These are phyloP conservation scores for Calocybe gangraenosa DNA, from an alignment of 768 basidiomycete species.

Conservation along the genomic window DNA sequence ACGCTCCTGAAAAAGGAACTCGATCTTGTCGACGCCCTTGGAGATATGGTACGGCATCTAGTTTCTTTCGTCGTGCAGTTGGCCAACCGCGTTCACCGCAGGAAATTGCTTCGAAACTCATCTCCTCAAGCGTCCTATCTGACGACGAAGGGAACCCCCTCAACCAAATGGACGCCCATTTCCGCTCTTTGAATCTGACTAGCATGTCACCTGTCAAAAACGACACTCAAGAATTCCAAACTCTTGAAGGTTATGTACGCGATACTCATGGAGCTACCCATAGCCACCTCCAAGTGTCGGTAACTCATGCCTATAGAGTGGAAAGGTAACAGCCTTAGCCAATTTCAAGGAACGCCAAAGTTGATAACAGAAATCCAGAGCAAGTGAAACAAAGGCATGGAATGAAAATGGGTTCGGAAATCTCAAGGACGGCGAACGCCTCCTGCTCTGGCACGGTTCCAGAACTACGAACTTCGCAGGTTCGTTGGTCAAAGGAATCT, in stretches of 20 bases:
- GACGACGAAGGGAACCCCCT: conserved; percentile 44
- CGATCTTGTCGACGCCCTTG: conserved; percentile 60
- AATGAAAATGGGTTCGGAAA: conserved; percentile 39
- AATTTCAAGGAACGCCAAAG: background rate
- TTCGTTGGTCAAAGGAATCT: conserved; percentile 12
- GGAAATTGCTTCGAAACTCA: conserved; percentile 59
- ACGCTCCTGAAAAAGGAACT: conserved; percentile 46
- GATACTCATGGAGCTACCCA: conserved; percentile 60
- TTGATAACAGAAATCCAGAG: conserved; percentile 12
- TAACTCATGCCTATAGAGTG: conserved; percentile 49
- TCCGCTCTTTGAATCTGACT: conserved; percentile 48
- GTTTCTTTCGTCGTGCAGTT: background rate
- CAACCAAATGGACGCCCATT: conserved; percentile 54
- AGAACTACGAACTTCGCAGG: conserved; percentile 62
- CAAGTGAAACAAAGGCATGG: conserved; percentile 32
- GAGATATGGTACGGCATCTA: conserved; percentile 47
- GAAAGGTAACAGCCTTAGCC: conserved; percentile 35
- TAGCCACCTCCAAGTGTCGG: conserved; percentile 33
- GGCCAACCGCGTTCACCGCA: conserved; percentile 14
- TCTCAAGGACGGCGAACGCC: conserved; percentile 42
- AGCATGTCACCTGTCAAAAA: conserved; percentile 43
- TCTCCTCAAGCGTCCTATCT: conserved; percentile 30
- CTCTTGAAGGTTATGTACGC: conserved; percentile 41
- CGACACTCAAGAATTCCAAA: conserved; percentile 40
- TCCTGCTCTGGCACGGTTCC: conserved; percentile 63